These are phyloP conservation scores for Piper longum DNA, from an alignment of 164 flowering plant species.

Conservation along the genomic window DNA sequence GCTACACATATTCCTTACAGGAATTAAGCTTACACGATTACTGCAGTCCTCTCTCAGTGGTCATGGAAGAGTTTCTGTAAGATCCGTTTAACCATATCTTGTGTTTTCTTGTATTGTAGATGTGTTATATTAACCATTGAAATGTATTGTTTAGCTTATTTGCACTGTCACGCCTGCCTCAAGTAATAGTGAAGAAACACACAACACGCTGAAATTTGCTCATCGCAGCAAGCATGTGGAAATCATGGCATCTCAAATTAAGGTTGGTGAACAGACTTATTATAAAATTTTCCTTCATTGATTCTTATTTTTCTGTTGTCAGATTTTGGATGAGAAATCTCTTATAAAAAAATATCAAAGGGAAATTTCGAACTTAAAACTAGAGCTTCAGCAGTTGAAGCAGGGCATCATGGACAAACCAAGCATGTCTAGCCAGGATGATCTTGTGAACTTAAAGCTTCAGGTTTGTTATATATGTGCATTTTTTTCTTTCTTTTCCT, in stretches of 20 bases:
- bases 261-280: constrained; percentile 22
- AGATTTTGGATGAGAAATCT: constrained; percentile 87
- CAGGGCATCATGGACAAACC: constrained; percentile 50
- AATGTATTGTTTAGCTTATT: constrained; percentile 40
- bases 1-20: constrained; percentile 76
- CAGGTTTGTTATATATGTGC: constrained; percentile 35
- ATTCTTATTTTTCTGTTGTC: background rate
- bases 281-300: background rate
- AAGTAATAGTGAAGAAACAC: constrained; percentile 70
- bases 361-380: constrained; percentile 58
- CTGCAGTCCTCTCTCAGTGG: constrained; percentile 82
- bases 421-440: constrained; percentile 39
- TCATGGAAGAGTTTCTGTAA: constrained; percentile 70
- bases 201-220: constrained; percentile 76
- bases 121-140: background rate
- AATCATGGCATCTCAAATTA: constrained; percentile 69
- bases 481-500: background rate
- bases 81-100: constrained; percentile 7
- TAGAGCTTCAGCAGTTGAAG: constrained; percentile 64
- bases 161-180: constrained; percentile 89
- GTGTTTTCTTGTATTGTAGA: background rate
- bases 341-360: constrained; percentile 76
- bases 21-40: constrained; percentile 72
- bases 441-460: constrained; percentile 59
- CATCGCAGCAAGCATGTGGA: constrained; percentile 67